A percentile compares a stretch with the other conserved stretches of the same genome.
Evolutionary conservation across 768 basidiomycete genomes (phyloP).

Genomic region (Mycena venus): DNA sequence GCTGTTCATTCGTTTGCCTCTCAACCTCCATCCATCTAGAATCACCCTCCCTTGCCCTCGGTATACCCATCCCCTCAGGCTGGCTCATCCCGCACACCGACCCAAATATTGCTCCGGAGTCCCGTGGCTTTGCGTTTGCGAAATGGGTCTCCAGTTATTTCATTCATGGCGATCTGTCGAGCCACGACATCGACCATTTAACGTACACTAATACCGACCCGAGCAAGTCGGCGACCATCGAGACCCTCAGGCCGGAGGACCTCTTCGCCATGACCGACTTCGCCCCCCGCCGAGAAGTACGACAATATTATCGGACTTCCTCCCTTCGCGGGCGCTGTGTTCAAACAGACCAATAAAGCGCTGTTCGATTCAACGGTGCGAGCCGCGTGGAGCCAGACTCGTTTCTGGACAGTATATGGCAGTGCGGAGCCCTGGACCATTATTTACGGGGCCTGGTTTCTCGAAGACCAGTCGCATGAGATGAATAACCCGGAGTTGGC

Average conservation of each 20-base stretch:
- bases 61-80: slow-evolving; percentile 29
- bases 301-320: slow-evolving; percentile 24
- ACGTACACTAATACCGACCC: slow-evolving; percentile 18
- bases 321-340: neutral
- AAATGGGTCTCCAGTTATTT: slow-evolving; percentile 39
- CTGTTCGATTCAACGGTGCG: slow-evolving; percentile 30
- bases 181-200: slow-evolving; percentile 16
- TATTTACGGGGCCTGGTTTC: slow-evolving; percentile 32
- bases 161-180: slow-evolving; percentile 33
- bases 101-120: slow-evolving; percentile 33
- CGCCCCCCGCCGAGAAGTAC: slow-evolving; percentile 28
- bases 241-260: slow-evolving; percentile 14
- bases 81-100: slow-evolving; percentile 41
- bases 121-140: slow-evolving; percentile 33
- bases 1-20: neutral
- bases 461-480: slow-evolving; percentile 33
- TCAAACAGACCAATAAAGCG: slow-evolving; percentile 15
- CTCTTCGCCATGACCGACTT: slow-evolving; percentile 23
- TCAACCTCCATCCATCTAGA: slow-evolving; percentile 28
- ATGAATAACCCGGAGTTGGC: slow-evolving; percentile 9
- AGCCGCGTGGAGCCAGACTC: slow-evolving; percentile 17
- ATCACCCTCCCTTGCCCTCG: slow-evolving; percentile 36
- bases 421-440: slow-evolving; percentile 26
- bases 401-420: slow-evolving; percentile 31
- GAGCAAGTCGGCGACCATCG: slow-evolving; percentile 13